Evolutionary conservation across 352 stramenopile genomes (phyloP).

Genomic region (Phytophthora ohioensis): DNA sequence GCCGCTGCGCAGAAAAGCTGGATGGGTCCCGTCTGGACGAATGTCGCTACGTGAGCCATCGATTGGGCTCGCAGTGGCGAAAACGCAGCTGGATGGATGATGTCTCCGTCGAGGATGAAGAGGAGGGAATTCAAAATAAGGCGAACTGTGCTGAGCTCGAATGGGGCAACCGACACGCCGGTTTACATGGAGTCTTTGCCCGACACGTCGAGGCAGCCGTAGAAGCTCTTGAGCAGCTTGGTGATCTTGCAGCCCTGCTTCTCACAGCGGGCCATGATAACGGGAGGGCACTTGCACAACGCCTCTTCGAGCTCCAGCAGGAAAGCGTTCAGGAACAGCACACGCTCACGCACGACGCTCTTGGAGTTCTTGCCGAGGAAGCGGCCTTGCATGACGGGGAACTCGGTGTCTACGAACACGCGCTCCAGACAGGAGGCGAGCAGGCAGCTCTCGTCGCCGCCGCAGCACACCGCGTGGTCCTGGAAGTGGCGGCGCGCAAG

Average conservation of each 20-base stretch:
- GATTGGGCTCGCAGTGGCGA: slow-evolving; percentile 13
- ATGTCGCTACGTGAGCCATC: slow-evolving; percentile 17
- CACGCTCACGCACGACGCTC: slow-evolving; percentile 75
- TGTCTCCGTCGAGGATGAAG: background rate
- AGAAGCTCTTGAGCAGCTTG: slow-evolving; percentile 90
- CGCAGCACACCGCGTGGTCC: slow-evolving; percentile 70
- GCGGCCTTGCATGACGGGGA: slow-evolving; percentile 73
- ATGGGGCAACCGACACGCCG: background rate
- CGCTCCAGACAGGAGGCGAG: slow-evolving; percentile 72
- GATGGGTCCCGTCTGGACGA: slow-evolving; percentile 1
- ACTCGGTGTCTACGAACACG: slow-evolving; percentile 80
- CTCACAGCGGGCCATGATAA: slow-evolving; percentile 80
- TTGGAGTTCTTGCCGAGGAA: slow-evolving; percentile 87
- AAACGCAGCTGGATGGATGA: slow-evolving; percentile 21
- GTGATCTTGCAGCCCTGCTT: slow-evolving; percentile 85
- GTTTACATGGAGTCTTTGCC: slow-evolving; percentile 59
- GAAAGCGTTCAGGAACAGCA: slow-evolving; percentile 88
- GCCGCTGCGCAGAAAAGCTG: slow-evolving; percentile 6
- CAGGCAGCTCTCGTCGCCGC: slow-evolving; percentile 70
- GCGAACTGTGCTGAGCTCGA: background rate
- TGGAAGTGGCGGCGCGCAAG: slow-evolving; percentile 76
- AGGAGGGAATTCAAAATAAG: background rate
- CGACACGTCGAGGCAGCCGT: slow-evolving; percentile 66
- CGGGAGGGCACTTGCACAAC: slow-evolving; percentile 76
- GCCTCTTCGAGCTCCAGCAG: slow-evolving; percentile 78